Conservation (phyloP, 164 flowering plant species). For the Magnolia sinica region DNA sequence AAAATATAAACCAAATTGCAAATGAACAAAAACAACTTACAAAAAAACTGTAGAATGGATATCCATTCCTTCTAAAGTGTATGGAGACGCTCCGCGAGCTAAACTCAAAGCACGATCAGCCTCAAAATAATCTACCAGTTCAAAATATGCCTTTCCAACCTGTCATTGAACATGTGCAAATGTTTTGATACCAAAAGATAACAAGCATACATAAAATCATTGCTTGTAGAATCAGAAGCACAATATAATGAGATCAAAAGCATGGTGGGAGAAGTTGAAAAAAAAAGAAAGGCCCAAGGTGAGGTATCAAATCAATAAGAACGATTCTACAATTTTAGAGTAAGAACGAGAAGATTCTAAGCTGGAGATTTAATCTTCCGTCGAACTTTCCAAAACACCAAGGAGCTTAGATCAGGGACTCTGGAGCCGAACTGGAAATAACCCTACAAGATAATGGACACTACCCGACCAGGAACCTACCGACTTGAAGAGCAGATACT, state of each 20-base stretch:
- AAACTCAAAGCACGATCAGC: slow-evolving; percentile 84
- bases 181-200: not conserved
- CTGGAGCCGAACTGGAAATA: no score
- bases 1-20: not conserved
- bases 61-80: slow-evolving; percentile 96
- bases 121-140: slow-evolving; percentile 61
- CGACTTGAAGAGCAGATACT: no score
- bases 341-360: no score
- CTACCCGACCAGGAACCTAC: no score
- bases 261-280: not conserved
- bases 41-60: slow-evolving; percentile 86
- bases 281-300: no score
- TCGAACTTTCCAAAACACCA: no score
- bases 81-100: slow-evolving; percentile 78
- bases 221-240: not conserved
- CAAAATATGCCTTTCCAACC: slow-evolving; percentile 70
- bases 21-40: slow-evolving; percentile 43
- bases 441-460: no score
- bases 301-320: not conserved
- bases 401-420: no score
- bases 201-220: not conserved
- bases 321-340: no score
- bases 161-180: slow-evolving; percentile 14
- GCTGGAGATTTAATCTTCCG: no score
- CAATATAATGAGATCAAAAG: not conserved